Evolutionary conservation across 179 eudicot species (phyloP).

Genomic region (Patellifolia procumbens): DNA sequence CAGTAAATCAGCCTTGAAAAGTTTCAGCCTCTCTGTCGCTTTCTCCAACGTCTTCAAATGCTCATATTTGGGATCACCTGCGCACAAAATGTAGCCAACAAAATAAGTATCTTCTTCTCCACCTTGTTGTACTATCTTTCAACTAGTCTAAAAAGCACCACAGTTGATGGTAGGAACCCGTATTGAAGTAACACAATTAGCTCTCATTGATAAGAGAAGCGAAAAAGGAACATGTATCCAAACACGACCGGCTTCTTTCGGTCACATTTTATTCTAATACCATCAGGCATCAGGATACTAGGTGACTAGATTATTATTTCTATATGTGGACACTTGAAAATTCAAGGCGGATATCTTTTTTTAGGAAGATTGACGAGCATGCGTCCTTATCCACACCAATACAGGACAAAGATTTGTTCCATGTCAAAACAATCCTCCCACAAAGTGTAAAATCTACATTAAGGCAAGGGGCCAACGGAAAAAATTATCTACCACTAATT

Average conservation of each 20-base stretch:
- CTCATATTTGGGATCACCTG: conserved; percentile 67
- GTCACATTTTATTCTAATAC: background rate
- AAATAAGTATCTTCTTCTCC: background rate
- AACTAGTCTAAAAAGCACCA: background rate
- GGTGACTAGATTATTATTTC: background rate
- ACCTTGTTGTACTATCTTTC: background rate
- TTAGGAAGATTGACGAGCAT: background rate
- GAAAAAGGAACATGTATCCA: background rate
- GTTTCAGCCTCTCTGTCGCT: conserved; percentile 60
- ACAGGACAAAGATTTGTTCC: background rate
- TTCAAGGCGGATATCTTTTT: background rate
- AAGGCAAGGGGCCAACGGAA: no score
- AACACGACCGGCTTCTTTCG: background rate
- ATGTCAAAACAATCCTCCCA: background rate
- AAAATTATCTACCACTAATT: no score
- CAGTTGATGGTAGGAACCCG: background rate
- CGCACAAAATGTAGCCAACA: conserved; percentile 13
- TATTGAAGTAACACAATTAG: background rate
- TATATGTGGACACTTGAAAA: background rate
- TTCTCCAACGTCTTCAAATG: conserved; percentile 58
- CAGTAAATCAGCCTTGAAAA: conserved; percentile 63
- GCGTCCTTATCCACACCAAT: background rate
- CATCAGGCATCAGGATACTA: background rate
- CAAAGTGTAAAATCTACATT: no score
- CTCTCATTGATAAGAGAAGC: background rate